Percentiles rank a stretch among this genome's conserved stretches.
Conservation (phyloP, 441 rosid species). For the Dalechampia spathulata region DNA sequence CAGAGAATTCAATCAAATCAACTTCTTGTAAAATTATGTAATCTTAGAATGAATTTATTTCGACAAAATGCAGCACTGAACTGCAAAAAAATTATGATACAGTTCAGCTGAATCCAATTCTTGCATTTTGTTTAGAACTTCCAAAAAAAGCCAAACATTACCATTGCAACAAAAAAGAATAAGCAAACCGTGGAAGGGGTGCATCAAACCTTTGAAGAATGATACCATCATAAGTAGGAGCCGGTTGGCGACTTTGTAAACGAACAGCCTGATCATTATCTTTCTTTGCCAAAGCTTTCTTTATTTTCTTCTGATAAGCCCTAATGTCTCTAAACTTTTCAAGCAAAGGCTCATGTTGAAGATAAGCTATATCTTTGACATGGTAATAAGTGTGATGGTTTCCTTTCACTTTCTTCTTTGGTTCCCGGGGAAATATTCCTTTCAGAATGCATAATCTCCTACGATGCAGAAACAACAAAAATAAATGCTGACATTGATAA, state of each 20-base stretch:
- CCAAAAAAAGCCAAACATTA: too few relatives aligned
- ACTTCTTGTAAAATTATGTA: too few relatives aligned
- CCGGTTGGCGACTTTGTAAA: slow-evolving; percentile 61
- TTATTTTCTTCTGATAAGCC: slow-evolving; percentile 63
- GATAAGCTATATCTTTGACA: slow-evolving; percentile 73
- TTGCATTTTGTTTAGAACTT: background rate
- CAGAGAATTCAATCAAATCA: too few relatives aligned
- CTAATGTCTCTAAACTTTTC: slow-evolving; percentile 77
- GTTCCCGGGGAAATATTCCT: slow-evolving; percentile 85
- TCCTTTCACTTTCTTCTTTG: slow-evolving; percentile 86
- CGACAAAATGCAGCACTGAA: background rate
- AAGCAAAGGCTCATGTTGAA: slow-evolving; percentile 76
- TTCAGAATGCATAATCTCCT: slow-evolving; percentile 78
- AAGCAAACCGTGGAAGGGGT: too few relatives aligned
- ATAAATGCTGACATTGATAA: background rate
- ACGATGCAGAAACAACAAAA: slow-evolving; percentile 1
- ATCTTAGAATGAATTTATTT: too few relatives aligned
- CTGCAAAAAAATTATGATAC: background rate
- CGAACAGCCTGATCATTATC: slow-evolving; percentile 62
- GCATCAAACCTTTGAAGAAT: slow-evolving; percentile 87
- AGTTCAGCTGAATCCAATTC: background rate
- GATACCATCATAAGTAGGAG: slow-evolving; percentile 55
- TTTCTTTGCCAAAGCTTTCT: slow-evolving; percentile 72
- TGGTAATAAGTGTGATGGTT: slow-evolving; percentile 93
- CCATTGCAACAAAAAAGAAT: too few relatives aligned